Percentiles rank a stretch among this genome's conserved stretches.
Evolutionary conservation across 768 basidiomycete genomes (phyloP).

Genomic region (Xanthoconium purpureum): DNA sequence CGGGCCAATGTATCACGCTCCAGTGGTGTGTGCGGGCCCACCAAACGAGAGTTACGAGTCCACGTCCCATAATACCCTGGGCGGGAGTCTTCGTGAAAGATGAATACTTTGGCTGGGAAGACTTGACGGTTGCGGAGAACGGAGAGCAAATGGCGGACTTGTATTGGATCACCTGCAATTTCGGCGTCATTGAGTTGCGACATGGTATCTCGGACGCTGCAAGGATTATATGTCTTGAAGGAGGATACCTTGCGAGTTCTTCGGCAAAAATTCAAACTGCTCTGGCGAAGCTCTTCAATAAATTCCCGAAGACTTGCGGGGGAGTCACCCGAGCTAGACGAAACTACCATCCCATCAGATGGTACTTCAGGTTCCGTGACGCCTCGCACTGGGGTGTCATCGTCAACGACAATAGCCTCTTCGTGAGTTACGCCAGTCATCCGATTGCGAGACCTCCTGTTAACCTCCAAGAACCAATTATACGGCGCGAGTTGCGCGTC

Average conservation of each 20-base stretch:
- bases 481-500: constrained; percentile 66
- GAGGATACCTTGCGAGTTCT: constrained; percentile 17
- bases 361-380: constrained; percentile 4
- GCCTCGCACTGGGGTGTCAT: constrained; percentile 22
- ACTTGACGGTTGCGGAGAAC: constrained; percentile 58
- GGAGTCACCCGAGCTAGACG: neutral
- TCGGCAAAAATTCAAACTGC: constrained; percentile 18
- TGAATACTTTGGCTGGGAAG: constrained; percentile 77
- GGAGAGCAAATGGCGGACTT: constrained; percentile 62
- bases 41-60: constrained; percentile 73
- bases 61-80: constrained; percentile 96
- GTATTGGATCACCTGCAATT: constrained; percentile 64
- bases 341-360: neutral
- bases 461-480: constrained; percentile 58
- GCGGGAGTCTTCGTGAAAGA: constrained; percentile 79
- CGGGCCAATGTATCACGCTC: constrained; percentile 69
- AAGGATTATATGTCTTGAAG: constrained; percentile 30
- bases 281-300: constrained; percentile 33
- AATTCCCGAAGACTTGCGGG: constrained; percentile 13
- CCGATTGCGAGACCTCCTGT: constrained; percentile 25
- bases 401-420: constrained; percentile 62
- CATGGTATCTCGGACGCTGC: constrained; percentile 52
- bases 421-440: constrained; percentile 27
- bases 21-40: constrained; percentile 84
- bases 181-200: constrained; percentile 73